Base-by-base conservation (phyloP, 495 filamentous ascomycete genomes). In the Hypoxylon cercidicola region DNA sequence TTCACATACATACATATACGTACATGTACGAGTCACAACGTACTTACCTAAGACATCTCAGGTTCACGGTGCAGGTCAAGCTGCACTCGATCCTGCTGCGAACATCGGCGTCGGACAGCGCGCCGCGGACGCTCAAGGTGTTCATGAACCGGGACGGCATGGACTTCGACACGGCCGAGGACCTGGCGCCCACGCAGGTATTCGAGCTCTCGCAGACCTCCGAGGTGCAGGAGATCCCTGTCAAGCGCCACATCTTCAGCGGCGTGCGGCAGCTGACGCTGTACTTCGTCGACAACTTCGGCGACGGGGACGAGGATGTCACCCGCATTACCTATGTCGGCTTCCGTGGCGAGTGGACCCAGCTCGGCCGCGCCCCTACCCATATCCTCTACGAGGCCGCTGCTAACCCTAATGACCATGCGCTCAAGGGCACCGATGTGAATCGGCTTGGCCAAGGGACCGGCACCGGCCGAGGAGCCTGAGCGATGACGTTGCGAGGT, bases 341-440 rank as follows among this genome's bases (percentile, higher is more conserved):
- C 0, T 97, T 99, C 79, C 93, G 91, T 75, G 95, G 95, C 28
- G 90, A 96, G 70, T 97, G 91, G 79, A 91, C 93, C 86, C 86
- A 87, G 69, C 74, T 96, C 68, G 93, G 88, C 16, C 84, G 90
- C 43, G 93, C 96, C 72, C 92, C 95, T 12, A 78, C 90, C 4
- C 90, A 89, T 59, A 90, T 97, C 64, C 64, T 96, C 46, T 99
- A 98, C 75, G 95, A 99, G 83, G 90, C 92, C 16, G 93, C 95
- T 13, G 89, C 95, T 28, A 97, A 97, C 68, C 94, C 94, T 13
- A 83, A 75, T 54, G 95, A 99, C 78, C 95, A 98, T 79, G 81
- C 69, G 44, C 16, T 85, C 3, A 82, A 80, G 72, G 79, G 80
- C 23, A 76, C 76, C 41, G 68, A 46, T 52, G 74, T 81, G n/a